Evolutionary conservation across 1,284 basidiomycete species (phyloP).

Genomic region (Melanopsichium pennsylvanicum): DNA sequence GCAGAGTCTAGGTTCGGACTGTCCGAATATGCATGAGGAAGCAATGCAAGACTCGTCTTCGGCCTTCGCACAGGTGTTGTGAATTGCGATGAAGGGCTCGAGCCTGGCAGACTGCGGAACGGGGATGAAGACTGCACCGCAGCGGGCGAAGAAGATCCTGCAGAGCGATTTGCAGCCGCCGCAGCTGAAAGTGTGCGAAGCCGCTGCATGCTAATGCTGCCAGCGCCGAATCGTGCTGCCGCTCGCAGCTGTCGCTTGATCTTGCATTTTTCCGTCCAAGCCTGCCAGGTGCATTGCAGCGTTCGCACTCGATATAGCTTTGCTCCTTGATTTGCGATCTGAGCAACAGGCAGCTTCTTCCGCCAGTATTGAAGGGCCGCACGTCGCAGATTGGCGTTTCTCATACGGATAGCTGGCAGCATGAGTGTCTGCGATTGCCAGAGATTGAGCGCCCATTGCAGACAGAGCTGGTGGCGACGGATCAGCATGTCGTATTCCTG

Average conservation of each 20-base stretch:
- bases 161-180: constrained; percentile 21
- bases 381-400: constrained; percentile 29
- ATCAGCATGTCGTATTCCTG: constrained; percentile 45
- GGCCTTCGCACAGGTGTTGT: constrained; percentile 9
- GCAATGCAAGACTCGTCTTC: constrained; percentile 16
- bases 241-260: constrained; percentile 19
- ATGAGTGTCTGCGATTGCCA: constrained; percentile 34
- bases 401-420: constrained; percentile 43
- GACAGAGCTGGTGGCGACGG: constrained; percentile 29
- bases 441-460: constrained; percentile 9
- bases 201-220: constrained; percentile 11
- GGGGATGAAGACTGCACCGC: constrained; percentile 12
- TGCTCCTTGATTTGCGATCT: constrained; percentile 11
- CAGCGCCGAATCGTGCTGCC: constrained; percentile 29
- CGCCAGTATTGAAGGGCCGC: constrained; percentile 21
- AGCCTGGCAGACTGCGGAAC: background rate
- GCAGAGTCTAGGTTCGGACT: background rate
- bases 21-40: no score
- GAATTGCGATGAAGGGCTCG: background rate
- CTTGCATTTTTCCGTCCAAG: constrained; percentile 9
- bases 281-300: constrained; percentile 4
- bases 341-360: constrained; percentile 18
- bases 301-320: background rate
- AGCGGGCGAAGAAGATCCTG: constrained; percentile 19
- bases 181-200: constrained; percentile 30